Conservation (phyloP, 2,329 filamentous ascomycete species). For the Pyrenophora graminea region DNA sequence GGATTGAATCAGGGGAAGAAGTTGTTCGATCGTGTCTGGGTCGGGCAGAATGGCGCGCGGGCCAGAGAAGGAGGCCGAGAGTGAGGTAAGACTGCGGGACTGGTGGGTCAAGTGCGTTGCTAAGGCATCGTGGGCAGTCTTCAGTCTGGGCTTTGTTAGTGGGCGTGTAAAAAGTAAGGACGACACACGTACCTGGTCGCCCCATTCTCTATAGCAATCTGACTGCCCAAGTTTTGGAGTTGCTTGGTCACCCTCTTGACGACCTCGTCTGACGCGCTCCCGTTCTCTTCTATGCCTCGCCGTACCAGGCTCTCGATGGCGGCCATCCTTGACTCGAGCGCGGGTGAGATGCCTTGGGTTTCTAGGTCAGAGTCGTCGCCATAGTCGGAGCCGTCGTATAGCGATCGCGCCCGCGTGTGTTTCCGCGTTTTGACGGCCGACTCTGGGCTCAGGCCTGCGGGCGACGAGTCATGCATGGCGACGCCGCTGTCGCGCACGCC, state of each 20-base stretch:
- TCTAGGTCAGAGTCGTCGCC: slow-evolving; percentile 74
- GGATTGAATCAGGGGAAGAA: slow-evolving; percentile 69
- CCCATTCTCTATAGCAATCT: slow-evolving; percentile 72
- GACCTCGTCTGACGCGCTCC: slow-evolving; percentile 67
- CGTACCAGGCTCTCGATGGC: slow-evolving; percentile 71
- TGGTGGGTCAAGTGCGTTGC: slow-evolving; percentile 76
- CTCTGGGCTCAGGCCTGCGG: slow-evolving; percentile 46
- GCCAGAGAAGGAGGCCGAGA: slow-evolving; percentile 72
- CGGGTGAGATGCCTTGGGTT: slow-evolving; percentile 67
- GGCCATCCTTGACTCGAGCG: slow-evolving; percentile 70
- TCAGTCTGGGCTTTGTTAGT: slow-evolving; percentile 59
- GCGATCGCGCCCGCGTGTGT: slow-evolving; percentile 52
- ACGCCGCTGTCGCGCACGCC: slow-evolving; percentile 53
- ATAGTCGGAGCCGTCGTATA: slow-evolving; percentile 76
- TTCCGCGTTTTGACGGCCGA: slow-evolving; percentile 36
- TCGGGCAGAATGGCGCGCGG: slow-evolving; percentile 68
- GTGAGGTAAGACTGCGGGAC: slow-evolving; percentile 73
- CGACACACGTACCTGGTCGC: slow-evolving; percentile 63
- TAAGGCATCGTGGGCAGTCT: slow-evolving; percentile 74
- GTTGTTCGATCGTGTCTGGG: slow-evolving; percentile 66
- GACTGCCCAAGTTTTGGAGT: slow-evolving; percentile 73
- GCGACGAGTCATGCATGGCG: slow-evolving; percentile 49
- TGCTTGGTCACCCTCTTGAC: slow-evolving; percentile 70
- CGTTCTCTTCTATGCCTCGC: slow-evolving; percentile 66
- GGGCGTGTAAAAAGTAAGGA: neutral